Conservation (phyloP, 768 basidiomycete species). For the Piloderma croceum region DNA sequence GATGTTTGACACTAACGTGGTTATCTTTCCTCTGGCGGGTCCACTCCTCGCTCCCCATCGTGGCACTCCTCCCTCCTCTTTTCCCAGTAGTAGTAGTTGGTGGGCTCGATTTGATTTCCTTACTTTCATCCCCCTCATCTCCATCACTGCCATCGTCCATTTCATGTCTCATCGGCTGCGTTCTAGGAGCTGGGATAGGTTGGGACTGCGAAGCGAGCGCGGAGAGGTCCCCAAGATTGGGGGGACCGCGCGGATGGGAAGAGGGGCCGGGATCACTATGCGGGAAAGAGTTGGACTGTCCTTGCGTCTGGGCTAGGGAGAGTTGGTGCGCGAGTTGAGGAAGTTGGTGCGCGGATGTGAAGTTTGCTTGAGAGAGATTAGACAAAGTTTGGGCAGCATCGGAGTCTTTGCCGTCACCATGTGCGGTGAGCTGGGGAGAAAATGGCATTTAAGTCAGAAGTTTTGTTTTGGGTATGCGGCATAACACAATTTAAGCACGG, state of each 20-base stretch:
- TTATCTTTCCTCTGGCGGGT: slow-evolving; percentile 76
- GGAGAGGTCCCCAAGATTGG: slow-evolving; percentile 49
- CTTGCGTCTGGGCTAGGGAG: slow-evolving; percentile 25
- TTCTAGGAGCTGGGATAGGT: slow-evolving; percentile 37
- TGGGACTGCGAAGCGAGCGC: slow-evolving; percentile 26
- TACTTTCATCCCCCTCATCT: slow-evolving; percentile 23
- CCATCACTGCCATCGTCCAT: slow-evolving; percentile 21
- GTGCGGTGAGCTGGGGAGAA: slow-evolving; percentile 34
- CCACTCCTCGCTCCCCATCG: slow-evolving; percentile 77
- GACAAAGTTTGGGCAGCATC: slow-evolving; percentile 57
- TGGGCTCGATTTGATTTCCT: slow-evolving; percentile 17
- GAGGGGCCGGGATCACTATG: slow-evolving; percentile 68
- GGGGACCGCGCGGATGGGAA: slow-evolving; percentile 64
- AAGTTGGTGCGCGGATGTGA: slow-evolving; percentile 19
- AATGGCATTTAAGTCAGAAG: slow-evolving; percentile 3
- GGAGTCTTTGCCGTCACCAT: slow-evolving; percentile 47
- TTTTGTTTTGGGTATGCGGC: slow-evolving; percentile 5
- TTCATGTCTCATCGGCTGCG: slow-evolving; percentile 14
- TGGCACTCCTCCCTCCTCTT: slow-evolving; percentile 51
- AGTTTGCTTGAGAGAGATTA: slow-evolving; percentile 44
- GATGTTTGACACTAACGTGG: slow-evolving; percentile 46
- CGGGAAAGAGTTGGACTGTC: slow-evolving; percentile 28
- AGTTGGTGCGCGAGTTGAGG: slow-evolving; percentile 16
- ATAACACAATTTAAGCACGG: slow-evolving; percentile 11
- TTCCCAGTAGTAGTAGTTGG: slow-evolving; percentile 15